A percentile compares a stretch with the other conserved stretches of the same genome.
Conservation (phyloP, 345 rosid genomes). For the Ailanthus altissimus region DNA sequence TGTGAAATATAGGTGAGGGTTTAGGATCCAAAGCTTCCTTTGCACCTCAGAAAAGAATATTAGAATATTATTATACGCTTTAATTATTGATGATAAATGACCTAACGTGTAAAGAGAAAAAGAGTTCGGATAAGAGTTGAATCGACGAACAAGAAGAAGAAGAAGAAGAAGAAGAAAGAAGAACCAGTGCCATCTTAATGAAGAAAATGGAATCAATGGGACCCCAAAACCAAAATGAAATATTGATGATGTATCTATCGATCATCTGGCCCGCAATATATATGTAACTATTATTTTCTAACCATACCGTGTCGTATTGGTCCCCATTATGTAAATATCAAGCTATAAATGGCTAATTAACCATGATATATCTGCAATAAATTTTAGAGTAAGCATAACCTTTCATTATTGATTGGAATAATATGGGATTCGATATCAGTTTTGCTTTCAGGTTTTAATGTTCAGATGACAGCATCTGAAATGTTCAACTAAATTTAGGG, state of each 20-base stretch:
- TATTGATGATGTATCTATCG: slow-evolving; percentile 6
- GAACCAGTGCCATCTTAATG: slow-evolving; percentile 17
- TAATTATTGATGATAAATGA: slow-evolving; percentile 38
- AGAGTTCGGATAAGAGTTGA: slow-evolving; percentile 34
- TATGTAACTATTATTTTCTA: slow-evolving; percentile 21
- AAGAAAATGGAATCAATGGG: slow-evolving; percentile 8
- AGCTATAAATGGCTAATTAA: slow-evolving; percentile 24
- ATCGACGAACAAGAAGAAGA: no score
- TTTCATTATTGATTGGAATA: slow-evolving; percentile 13
- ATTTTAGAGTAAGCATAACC: slow-evolving; percentile 16
- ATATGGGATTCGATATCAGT: neutral
- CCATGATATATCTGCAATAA: slow-evolving; percentile 21
- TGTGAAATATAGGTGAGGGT: neutral
- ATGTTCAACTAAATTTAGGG: neutral
- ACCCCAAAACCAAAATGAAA: slow-evolving; percentile 5
- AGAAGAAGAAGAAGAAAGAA: slow-evolving; percentile 27
- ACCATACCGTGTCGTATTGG: slow-evolving; percentile 30
- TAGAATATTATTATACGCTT: slow-evolving; percentile 19
- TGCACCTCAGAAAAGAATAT: slow-evolving; percentile 25
- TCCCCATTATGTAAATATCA: slow-evolving; percentile 31
- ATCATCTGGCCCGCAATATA: slow-evolving; percentile 11
- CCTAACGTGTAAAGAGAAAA: slow-evolving; percentile 22
- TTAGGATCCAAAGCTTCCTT: slow-evolving; percentile 29
- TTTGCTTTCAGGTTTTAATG: slow-evolving; percentile 6
- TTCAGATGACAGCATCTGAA: neutral